Evolutionary conservation across 139 green algal genomes (phyloP).

Genomic region (Chlamydomonas sphaeroides): DNA sequence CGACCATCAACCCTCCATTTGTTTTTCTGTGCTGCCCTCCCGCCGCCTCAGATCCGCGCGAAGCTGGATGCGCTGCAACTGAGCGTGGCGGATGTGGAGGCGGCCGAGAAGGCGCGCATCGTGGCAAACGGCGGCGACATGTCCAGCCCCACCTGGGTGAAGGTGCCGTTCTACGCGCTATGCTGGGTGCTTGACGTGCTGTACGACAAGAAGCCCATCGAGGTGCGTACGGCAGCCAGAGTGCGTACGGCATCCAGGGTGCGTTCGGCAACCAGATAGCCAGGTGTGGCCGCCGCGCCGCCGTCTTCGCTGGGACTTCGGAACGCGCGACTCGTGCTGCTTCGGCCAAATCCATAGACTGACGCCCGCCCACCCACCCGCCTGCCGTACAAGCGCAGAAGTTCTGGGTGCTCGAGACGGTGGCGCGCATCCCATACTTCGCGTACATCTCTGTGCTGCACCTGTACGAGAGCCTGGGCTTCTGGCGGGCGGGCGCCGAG

Average conservation of each 20-base stretch:
- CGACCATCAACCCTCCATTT: too few relatives aligned
- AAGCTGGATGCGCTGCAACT: constrained; percentile 75
- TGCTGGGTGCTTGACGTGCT: constrained; percentile 83
- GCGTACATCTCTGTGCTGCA: constrained; percentile 95
- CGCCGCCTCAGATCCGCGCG: constrained; percentile 42
- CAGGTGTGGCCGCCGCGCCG: too few relatives aligned
- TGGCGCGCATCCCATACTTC: constrained; percentile 98
- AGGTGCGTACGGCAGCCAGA: not conserved
- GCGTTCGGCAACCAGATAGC: too few relatives aligned
- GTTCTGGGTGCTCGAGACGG: constrained; percentile 94
- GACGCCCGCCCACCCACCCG: too few relatives aligned
- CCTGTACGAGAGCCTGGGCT: constrained; percentile 88
- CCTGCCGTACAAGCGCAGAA: too few relatives aligned
- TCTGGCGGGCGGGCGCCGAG: constrained; percentile 80
- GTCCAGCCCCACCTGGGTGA: constrained; percentile 41
- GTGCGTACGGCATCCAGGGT: too few relatives aligned
- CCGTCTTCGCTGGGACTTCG: too few relatives aligned
- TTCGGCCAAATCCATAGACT: too few relatives aligned
- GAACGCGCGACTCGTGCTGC: too few relatives aligned
- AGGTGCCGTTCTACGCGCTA: constrained; percentile 74
- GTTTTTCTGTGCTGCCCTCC: too few relatives aligned
- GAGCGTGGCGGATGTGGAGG: constrained; percentile 71
- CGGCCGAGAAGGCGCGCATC: constrained; percentile 68
- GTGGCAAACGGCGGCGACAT: constrained; percentile 15
- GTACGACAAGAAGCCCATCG: constrained; percentile 73